phyloP scores from a whole-genome alignment of 495 filamentous ascomycete species.

The Tuber umbilicatum region DNA sequence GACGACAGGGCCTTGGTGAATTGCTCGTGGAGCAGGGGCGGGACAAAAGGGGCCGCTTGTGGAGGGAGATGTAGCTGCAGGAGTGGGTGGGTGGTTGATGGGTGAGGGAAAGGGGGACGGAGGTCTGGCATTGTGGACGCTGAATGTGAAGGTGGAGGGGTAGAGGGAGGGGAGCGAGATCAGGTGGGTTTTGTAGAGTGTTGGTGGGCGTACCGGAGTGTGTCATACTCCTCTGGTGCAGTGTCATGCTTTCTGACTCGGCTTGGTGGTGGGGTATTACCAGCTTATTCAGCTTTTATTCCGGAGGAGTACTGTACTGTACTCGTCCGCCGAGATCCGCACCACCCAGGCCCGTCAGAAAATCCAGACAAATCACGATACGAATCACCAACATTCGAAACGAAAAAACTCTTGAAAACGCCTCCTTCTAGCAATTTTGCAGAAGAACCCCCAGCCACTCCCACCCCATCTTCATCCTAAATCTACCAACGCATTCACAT shows the following conservation, averaged over 20 bases:
- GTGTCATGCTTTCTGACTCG: neutral
- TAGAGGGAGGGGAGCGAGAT: neutral
- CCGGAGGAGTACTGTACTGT: neutral
- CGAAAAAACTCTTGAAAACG: too few relatives aligned
- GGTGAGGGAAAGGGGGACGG: neutral
- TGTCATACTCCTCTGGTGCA: neutral
- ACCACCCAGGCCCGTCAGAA: too few relatives aligned
- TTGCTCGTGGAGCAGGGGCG: neutral
- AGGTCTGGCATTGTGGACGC: neutral
- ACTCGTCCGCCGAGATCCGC: too few relatives aligned
- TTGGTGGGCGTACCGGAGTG: neutral
- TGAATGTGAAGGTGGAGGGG: neutral
- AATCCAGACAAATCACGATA: too few relatives aligned
- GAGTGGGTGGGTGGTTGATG: neutral
- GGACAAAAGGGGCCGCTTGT: neutral
- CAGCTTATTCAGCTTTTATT: neutral
- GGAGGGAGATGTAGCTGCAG: neutral
- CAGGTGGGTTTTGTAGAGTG: neutral
- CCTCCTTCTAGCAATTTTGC: too few relatives aligned
- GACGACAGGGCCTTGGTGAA: neutral
- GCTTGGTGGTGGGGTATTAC: neutral
- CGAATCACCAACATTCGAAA: too few relatives aligned
- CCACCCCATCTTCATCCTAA: too few relatives aligned
- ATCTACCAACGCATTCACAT: too few relatives aligned
- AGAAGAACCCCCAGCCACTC: too few relatives aligned